Base-by-base conservation (phyloP, 805 yeast genomes). In the Yarrowia deformans region DNA sequence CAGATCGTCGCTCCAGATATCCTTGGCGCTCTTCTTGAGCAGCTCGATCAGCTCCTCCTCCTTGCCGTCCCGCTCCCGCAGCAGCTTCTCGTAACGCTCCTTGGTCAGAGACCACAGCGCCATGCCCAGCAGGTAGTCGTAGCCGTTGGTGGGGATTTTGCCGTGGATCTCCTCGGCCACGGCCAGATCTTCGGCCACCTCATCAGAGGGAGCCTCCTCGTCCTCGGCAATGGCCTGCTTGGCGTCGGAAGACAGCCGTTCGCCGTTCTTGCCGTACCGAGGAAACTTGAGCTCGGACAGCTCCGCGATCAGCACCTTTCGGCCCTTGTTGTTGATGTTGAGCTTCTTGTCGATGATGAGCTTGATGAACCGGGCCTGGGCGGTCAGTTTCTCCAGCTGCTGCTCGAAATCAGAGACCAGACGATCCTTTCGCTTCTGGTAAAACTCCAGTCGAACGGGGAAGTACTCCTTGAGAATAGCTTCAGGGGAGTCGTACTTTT, bases 101-200 rank as follows among this genome's bases (percentile, higher is more conserved):
- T 84, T 84, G 0, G 99, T 94, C 76, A 95, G 85, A 46, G 97
- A 90, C 95, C 97, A 92, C 72, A 95, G 88, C 43, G 93, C 86
- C 97, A 95, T 90, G 68, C 95, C 96, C 67, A 95, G 82, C 72
- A 95, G 82, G 74, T 95, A 95, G 75, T 95, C 98, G 78, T 87
- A 94, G 8, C 88, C 83, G 10, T 92, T 85, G 66, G 84, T 83
- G 16, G 85, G 79, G 32, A 87, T 89, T 63, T 82, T 84, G 52
- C 75, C 68, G 32, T 63, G 68, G 12, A 63, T 49, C 37, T 58
- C 72, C 43, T 67, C 73, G n/a, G 71, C 73, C 34, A 66, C 72
- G 35, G 75, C 82, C 19, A 74, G 75, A 8, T 78, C 83, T 14
- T 80, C 86, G 18, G 80, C 87, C 49, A 72, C 79, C 77, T 72